These are phyloP conservation scores for Fusarium udum DNA, from an alignment of 2,329 filamentous ascomycete genomes.

Conservation along the genomic window DNA sequence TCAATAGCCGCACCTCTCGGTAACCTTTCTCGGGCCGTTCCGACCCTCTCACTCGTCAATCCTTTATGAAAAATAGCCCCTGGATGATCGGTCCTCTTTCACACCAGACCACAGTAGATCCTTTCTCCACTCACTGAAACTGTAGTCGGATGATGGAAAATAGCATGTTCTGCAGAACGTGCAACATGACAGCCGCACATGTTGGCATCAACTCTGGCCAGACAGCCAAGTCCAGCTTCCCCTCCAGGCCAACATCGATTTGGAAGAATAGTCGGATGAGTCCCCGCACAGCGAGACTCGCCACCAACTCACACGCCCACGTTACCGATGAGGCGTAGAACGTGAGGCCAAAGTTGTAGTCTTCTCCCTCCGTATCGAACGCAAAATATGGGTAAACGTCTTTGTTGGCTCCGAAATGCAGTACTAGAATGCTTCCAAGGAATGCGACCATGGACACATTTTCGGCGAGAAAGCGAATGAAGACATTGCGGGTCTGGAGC, in stretches of 20 bases:
- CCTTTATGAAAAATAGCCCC: constrained; percentile 2
- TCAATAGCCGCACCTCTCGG: constrained; percentile 17
- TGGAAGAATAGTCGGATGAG: constrained; percentile 68
- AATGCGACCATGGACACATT: constrained; percentile 76
- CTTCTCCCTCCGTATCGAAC: constrained; percentile 61
- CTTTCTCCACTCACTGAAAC: constrained; percentile 54
- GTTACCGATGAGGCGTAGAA: constrained; percentile 71
- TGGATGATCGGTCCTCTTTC: background rate
- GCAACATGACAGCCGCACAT: constrained; percentile 71
- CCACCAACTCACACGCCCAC: constrained; percentile 72
- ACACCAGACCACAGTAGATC: background rate
- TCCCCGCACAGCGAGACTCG: constrained; percentile 67
- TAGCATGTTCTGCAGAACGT: constrained; percentile 77
- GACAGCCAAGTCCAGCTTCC: constrained; percentile 69
- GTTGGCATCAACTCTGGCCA: constrained; percentile 76
- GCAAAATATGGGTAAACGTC: constrained; percentile 76
- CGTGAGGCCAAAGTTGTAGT: constrained; percentile 71
- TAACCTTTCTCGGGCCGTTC: constrained; percentile 39
- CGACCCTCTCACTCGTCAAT: constrained; percentile 25
- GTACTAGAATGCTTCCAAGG: constrained; percentile 70
- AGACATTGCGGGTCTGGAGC: constrained; percentile 72
- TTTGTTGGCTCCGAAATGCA: constrained; percentile 74
- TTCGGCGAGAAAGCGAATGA: constrained; percentile 73
- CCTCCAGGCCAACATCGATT: constrained; percentile 71
- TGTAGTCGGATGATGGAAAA: constrained; percentile 74